A percentile compares a stretch with the other conserved stretches of the same genome.
These are phyloP conservation scores for Termitomyces sp. DNA, from an alignment of 768 basidiomycete genomes.

Conservation along the genomic window DNA sequence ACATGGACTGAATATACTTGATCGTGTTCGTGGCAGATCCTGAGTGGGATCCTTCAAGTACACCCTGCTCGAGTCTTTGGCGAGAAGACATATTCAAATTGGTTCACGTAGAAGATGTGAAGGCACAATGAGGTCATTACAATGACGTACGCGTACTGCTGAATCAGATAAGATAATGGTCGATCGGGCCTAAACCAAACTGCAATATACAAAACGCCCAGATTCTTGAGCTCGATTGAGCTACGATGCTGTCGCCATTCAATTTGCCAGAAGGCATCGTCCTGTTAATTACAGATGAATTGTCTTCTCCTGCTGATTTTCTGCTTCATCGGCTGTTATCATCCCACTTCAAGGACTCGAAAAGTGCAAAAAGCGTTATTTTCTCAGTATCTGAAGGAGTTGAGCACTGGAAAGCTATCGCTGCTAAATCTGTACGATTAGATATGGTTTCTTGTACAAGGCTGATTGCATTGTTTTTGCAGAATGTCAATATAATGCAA, in stretches of 20 bases:
- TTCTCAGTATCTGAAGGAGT: constrained; percentile 55
- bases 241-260: constrained; percentile 44
- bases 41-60: neutral
- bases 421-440: constrained; percentile 55
- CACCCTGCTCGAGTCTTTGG: neutral
- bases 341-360: constrained; percentile 43
- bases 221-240: neutral
- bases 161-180: neutral
- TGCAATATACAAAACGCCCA: no score
- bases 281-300: constrained; percentile 64
- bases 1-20: neutral
- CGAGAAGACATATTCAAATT: neutral
- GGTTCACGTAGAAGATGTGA: neutral
- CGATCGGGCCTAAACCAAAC: neutral
- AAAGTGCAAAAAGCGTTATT: constrained; percentile 33
- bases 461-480: neutral
- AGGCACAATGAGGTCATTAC: neutral
- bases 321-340: constrained; percentile 51
- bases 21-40: neutral
- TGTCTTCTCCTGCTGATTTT: constrained; percentile 69
- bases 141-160: neutral
- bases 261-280: constrained; percentile 47
- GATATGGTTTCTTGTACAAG: neutral
- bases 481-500: constrained; percentile 36
- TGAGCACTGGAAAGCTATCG: constrained; percentile 56